Percentiles rank a stretch among this genome's conserved stretches.
phyloP scores from a whole-genome alignment of 257 asterid genomes.

The Fraxinus excelsior region DNA sequence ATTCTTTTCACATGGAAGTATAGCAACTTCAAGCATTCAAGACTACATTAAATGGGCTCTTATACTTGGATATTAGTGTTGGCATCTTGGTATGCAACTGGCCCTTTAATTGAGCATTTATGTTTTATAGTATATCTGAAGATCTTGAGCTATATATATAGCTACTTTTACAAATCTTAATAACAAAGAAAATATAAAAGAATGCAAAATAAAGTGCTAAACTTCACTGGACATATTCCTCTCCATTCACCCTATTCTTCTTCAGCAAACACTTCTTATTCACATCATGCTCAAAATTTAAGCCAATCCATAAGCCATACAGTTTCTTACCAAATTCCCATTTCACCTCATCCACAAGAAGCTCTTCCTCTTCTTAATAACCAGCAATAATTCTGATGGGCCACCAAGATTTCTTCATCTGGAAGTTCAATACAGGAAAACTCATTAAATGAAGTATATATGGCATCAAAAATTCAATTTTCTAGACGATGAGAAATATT shows the following conservation, averaged over 20 bases:
- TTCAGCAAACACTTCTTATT: neutral
- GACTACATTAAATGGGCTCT: neutral
- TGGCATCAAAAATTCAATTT: no score
- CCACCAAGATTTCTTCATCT: constrained; percentile 13
- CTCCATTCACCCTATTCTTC: neutral
- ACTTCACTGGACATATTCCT: neutral
- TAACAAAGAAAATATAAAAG: neutral
- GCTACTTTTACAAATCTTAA: neutral
- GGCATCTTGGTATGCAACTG: no score
- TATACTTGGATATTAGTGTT: neutral
- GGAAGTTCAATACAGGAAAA: constrained; percentile 27
- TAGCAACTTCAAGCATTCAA: neutral
- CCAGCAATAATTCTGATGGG: constrained; percentile 54
- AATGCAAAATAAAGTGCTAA: neutral
- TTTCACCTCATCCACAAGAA: constrained; percentile 36
- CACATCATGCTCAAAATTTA: neutral
- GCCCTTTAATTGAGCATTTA: no score
- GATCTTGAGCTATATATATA: neutral
- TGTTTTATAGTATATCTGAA: neutral
- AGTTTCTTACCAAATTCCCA: neutral
- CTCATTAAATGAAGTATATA: constrained; percentile 21
- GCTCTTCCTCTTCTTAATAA: constrained; percentile 80
- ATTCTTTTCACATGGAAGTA: neutral
- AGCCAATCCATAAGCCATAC: no score
- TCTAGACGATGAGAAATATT: no score